Base-by-base conservation (phyloP, 1,284 basidiomycete genomes). In the Ustilago sp. region DNA sequence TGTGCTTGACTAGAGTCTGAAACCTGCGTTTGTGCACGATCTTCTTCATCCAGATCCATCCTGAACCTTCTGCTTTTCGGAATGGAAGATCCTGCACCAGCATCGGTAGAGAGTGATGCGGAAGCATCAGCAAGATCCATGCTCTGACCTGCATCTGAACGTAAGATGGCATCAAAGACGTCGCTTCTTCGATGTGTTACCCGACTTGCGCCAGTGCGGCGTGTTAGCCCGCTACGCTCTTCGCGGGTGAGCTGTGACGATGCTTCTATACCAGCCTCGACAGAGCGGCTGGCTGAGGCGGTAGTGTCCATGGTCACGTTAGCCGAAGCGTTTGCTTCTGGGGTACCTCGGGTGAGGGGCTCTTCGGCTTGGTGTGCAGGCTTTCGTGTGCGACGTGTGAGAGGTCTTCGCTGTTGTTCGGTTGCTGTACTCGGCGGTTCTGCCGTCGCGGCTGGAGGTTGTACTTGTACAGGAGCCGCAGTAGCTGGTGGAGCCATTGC, bases 41-140 rank as follows among this genome's bases (percentile, higher is more conserved):
- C 79, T 23, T 77, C 66, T 34, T 78, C 73, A 17, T 80, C 79
- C 52, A 80, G 55, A 35, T 78, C 64, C 76, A 76, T 74, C 9
- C 79, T 54, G 32, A 67, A 80, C 3, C 70, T 60, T 47, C 71
- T 56, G 52, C 76, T 78, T 15, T 55, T 53, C 3, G 72, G 72
- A 2, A 69, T 47, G 1, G 54, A 38, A 6, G 61, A 59, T 4
- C 35, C 59, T 17, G 50, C 36, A 8, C 34, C 47, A n/a, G 51
- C 47, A 19, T 41, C 8, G 12, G n/a, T 19, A n/a, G 23, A 32
- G 15, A 50, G 8, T 7, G 48, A 50, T 28, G 39, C 34, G 19
- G 15, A 28, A 15, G 13, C 51, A 11, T 4, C 41, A 19, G 36
- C 62, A n/a, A 28, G 53, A n/a, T 34, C 41, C 1, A 56, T 43